Conservation (phyloP, 352 stramenopile species). For the Phytophthora palmivora region DNA sequence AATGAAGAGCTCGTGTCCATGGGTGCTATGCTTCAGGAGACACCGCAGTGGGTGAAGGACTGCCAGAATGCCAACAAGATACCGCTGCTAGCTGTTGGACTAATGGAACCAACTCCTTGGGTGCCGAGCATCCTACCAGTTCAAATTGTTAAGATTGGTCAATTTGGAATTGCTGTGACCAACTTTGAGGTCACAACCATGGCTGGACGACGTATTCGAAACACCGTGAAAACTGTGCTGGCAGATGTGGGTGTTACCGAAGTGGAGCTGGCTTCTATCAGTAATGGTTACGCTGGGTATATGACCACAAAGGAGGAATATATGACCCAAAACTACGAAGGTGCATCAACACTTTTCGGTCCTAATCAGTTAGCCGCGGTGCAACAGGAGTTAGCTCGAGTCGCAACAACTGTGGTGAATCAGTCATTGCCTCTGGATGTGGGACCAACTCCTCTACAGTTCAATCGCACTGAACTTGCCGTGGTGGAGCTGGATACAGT, state of each 20-base stretch:
- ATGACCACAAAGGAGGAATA: conserved; percentile 75
- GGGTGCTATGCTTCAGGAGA: not conserved
- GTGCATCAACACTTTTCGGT: conserved; percentile 74
- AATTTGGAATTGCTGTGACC: conserved; percentile 56
- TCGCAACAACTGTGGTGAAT: conserved; percentile 13
- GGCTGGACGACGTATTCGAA: conserved; percentile 59
- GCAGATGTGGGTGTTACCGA: conserved; percentile 35
- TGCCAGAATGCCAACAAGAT: conserved; percentile 55
- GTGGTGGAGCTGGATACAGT: too few species aligned
- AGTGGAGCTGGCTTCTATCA: conserved; percentile 57
- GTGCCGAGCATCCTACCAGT: conserved; percentile 57
- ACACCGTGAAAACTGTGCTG: conserved; percentile 40
- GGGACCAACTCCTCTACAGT: too few species aligned
- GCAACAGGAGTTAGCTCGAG: conserved; percentile 56
- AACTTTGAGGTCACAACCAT: conserved; percentile 75
- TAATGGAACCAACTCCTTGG: conserved; percentile 55
- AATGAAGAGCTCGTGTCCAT: not conserved
- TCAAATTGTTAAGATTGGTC: conserved; percentile 62
- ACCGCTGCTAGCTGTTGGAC: conserved; percentile 42
- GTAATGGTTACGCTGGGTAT: conserved; percentile 74
- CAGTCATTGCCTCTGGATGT: too few species aligned
- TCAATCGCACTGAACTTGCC: too few species aligned
- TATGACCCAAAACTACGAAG: conserved; percentile 69
- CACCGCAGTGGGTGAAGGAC: conserved; percentile 49
- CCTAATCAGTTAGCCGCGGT: conserved; percentile 66